Evolutionary conservation across 345 rosid species (phyloP).

Genomic region (Populus alba): DNA sequence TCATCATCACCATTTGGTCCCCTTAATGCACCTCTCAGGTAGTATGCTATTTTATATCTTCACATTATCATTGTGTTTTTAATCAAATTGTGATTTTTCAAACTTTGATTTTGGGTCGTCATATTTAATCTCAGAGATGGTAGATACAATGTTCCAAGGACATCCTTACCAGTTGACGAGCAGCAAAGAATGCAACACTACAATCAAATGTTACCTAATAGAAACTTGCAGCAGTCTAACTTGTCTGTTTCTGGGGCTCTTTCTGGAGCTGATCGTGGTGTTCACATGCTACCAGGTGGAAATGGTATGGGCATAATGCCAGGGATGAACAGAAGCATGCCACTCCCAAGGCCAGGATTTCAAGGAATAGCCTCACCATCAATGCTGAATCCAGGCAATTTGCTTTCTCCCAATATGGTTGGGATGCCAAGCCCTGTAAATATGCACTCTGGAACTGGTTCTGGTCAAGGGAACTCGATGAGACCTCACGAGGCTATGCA

Average conservation of each 20-base stretch:
- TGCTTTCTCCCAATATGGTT: constrained; percentile 65
- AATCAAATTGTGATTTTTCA: constrained; percentile 17
- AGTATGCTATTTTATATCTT: constrained; percentile 17
- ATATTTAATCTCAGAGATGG: constrained; percentile 55
- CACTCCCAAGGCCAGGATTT: constrained; percentile 72
- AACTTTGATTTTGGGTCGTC: background rate
- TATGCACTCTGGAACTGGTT: constrained; percentile 62
- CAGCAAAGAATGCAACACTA: constrained; percentile 72
- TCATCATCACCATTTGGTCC: constrained; percentile 57
- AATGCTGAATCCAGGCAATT: constrained; percentile 55
- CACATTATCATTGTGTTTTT: constrained; percentile 14
- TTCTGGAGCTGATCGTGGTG: constrained; percentile 65
- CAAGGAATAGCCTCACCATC: constrained; percentile 75
- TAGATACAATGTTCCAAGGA: constrained; percentile 63
- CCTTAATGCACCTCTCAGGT: constrained; percentile 61
- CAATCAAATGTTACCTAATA: constrained; percentile 62
- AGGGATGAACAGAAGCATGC: constrained; percentile 67
- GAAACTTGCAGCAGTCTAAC: constrained; percentile 71
- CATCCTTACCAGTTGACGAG: constrained; percentile 75
- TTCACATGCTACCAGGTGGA: constrained; percentile 62
- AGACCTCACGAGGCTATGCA: constrained; percentile 79
- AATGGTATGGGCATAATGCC: constrained; percentile 62
- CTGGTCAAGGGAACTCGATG: constrained; percentile 71
- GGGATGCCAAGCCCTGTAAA: constrained; percentile 65
- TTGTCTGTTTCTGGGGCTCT: constrained; percentile 63